These are phyloP conservation scores for Bryum argenteum DNA, from an alignment of 225 moss, liverwort and hornwort species.

Conservation along the genomic window DNA sequence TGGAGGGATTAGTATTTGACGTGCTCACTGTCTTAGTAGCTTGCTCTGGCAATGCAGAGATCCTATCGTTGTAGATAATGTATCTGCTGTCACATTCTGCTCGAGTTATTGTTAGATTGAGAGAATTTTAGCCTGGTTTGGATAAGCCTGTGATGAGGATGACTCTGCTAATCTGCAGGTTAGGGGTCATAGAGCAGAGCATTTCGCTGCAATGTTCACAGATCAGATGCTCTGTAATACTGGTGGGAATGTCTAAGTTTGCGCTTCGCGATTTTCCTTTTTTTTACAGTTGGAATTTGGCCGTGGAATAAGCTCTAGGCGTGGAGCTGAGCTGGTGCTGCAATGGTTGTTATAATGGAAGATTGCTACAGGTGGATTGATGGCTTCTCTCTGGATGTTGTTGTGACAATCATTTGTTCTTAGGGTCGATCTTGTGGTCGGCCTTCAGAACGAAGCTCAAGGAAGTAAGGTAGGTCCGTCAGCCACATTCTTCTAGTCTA, in stretches of 20 bases:
- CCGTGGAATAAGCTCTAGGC: not conserved
- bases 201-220: not conserved
- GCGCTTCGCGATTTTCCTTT: constrained; percentile 9
- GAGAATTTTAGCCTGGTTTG: not conserved
- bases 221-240: not conserved
- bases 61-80: not conserved
- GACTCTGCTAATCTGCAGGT: not conserved
- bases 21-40: not conserved
- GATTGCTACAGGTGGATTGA: constrained; percentile 4
- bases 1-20: not conserved
- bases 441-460: constrained; percentile 14
- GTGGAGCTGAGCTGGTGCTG: constrained; percentile 19
- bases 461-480: constrained; percentile 25
- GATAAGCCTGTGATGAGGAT: not conserved
- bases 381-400: constrained; percentile 7
- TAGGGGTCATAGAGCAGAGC: not conserved
- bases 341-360: constrained; percentile 5
- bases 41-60: constrained; percentile 8
- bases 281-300: constrained; percentile 3
- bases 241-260: not conserved
- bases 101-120: not conserved
- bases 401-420: not conserved
- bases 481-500: not conserved
- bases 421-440: not conserved
- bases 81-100: not conserved